phyloP scores from a whole-genome alignment of 2,329 filamentous ascomycete genomes.

The Thermomyces lanuginosus region DNA sequence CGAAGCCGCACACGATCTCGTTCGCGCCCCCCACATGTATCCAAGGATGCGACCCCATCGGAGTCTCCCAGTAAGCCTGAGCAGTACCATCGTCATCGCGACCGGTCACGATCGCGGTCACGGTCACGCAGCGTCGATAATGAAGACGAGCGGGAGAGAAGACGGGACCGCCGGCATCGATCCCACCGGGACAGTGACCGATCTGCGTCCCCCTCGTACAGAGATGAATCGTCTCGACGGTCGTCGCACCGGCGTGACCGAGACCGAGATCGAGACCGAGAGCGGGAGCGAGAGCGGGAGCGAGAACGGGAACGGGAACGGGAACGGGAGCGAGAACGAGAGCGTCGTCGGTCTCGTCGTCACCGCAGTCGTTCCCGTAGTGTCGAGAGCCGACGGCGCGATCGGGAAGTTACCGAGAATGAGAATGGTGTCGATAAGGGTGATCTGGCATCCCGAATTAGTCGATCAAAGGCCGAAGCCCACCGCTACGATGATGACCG shows the following conservation, averaged over 20 bases:
- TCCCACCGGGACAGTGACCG: constrained; percentile 35
- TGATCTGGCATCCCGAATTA: constrained; percentile 14
- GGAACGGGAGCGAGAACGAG: constrained; percentile 33
- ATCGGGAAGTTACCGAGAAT: constrained; percentile 15
- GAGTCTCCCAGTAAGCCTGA: no score
- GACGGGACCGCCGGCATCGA: constrained; percentile 23
- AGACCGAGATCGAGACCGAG: constrained; percentile 33
- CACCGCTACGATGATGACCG: constrained; percentile 13
- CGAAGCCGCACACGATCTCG: no score
- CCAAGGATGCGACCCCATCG: constrained; percentile 18
- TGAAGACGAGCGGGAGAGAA: constrained; percentile 15
- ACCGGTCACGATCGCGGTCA: constrained; percentile 15
- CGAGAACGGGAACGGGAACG: constrained; percentile 34
- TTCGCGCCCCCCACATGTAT: constrained; percentile 12
- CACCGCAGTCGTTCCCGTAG: constrained; percentile 21
- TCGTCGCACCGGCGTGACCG: constrained; percentile 46
- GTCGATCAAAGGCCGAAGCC: no score
- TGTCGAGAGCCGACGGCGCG: constrained; percentile 18
- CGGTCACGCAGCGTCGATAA: constrained; percentile 16
- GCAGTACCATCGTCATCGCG: constrained; percentile 18
- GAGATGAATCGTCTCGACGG: constrained; percentile 42
- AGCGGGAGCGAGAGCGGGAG: constrained; percentile 40
- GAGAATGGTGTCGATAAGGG: constrained; percentile 11
- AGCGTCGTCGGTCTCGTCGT: constrained; percentile 30
- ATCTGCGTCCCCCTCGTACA: constrained; percentile 43